A percentile compares a stretch with the other conserved stretches of the same genome.
These are phyloP conservation scores for Tulasnella sp. DNA, from an alignment of 768 basidiomycete genomes.

Conservation along the genomic window DNA sequence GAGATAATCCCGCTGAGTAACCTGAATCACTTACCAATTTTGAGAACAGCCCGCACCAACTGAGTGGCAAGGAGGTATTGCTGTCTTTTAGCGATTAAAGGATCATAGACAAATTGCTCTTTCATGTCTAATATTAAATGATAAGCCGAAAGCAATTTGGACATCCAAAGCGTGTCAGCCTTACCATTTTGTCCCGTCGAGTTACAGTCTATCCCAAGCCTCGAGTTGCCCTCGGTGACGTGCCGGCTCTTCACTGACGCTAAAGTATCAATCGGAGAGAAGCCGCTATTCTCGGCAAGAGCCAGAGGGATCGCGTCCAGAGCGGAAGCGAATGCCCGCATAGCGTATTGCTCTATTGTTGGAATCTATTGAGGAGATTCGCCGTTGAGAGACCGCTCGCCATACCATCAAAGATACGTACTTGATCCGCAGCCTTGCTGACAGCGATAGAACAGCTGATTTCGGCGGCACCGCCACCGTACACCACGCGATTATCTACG, in stretches of 20 bases:
- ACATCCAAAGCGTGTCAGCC: conserved; percentile 19
- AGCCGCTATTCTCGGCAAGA: conserved; percentile 93
- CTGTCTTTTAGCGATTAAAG: conserved; percentile 92
- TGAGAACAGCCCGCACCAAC: conserved; percentile 62
- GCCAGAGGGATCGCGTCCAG: conserved; percentile 93
- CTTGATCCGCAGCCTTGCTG: conserved; percentile 87
- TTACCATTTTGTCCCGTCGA: conserved; percentile 76
- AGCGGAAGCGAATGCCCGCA: conserved; percentile 97
- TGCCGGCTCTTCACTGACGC: conserved; percentile 91
- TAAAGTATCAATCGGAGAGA: conserved; percentile 94
- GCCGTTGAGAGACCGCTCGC: background rate
- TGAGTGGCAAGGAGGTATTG: conserved; percentile 97
- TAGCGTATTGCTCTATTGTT: conserved; percentile 97
- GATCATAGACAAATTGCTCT: conserved; percentile 93
- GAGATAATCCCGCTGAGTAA: background rate
- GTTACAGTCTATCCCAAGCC: conserved; percentile 87
- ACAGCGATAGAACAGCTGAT: conserved; percentile 93
- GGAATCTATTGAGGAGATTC: conserved; percentile 49
- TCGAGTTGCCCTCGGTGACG: conserved; percentile 70
- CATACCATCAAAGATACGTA: conserved; percentile 23
- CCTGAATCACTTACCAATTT: conserved; percentile 50
- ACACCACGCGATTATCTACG: conserved; percentile 92
- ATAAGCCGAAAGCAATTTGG: background rate
- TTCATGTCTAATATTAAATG: conserved; percentile 68
- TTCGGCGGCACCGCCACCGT: conserved; percentile 96